Evolutionary conservation across 192 early-diverging fungal species (phyloP), one percentile per base, ranked within the genome.

Genomic region (Mortierella antarctica): DNA sequence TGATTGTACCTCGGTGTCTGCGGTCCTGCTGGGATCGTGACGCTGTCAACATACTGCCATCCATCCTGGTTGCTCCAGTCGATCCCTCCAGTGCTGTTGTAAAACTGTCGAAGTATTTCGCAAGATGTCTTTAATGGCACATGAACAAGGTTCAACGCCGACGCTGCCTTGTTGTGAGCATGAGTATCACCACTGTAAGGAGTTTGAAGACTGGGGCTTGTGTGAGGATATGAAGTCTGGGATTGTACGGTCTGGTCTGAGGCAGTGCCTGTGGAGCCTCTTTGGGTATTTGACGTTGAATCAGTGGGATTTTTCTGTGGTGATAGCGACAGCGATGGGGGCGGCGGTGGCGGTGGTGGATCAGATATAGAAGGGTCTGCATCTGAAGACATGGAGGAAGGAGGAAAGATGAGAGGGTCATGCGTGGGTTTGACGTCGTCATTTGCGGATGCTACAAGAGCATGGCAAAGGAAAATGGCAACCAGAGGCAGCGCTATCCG

Each of bases 11-110:
- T 15, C 10, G 50, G 52, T 41, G n/a, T n/a, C 3, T 40, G 18
- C 6, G 46, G 21, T 12, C 39, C 40, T 6, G 42, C 8, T 5
- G 60, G 53, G 47, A 70, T 59, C 4, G 49, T 50, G 8, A 70
- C 49, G 21, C 68, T 78, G 40, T 78, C 68, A 5, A 78, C 68
- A 49, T 59, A 78, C 31, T 77, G 67, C 74, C 74, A 77, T 59
- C 74, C 74, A 45, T 77, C 74, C 45, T 77, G 67, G 44, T 70
- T 69, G n/a, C 55, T 77, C 67, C 74, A 77, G 17, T 57, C 21
- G n/a, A 15, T 47, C 5, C 67, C 74, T 31, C 67, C 48, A 2
- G 75, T 71, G 46, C 40, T 60, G 46, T 70, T 70, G 41, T 78
- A 78, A 40, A 78, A 65, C 56, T 46, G 41, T 9, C 67, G 60